phyloP scores from a whole-genome alignment of 2,329 filamentous ascomycete genomes.

The Ophiocordyceps camponoti-saundersi region DNA sequence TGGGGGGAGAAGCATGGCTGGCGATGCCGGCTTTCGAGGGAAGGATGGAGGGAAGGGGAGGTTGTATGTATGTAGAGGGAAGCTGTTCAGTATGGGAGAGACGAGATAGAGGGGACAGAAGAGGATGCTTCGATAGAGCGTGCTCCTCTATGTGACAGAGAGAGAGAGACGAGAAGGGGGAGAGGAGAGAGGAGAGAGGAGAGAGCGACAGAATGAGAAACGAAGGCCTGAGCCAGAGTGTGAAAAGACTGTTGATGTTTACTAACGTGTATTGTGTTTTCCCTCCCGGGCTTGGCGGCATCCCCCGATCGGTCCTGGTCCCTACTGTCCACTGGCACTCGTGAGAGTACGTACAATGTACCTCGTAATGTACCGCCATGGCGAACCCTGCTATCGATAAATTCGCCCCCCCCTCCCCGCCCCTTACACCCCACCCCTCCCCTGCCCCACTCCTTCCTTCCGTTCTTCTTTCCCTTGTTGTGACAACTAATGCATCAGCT shows the following conservation, averaged over 20 bases:
- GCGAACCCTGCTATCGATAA: not conserved
- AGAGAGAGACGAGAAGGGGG: too few species aligned
- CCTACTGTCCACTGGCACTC: not conserved
- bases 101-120: not conserved
- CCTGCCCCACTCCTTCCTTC: not conserved
- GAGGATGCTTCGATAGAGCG: not conserved
- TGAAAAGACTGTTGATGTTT: not conserved
- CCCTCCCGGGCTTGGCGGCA: not conserved
- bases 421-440: too few species aligned
- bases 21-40: conserved; percentile 1
- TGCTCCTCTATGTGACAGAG: not conserved
- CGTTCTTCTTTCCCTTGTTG: not conserved
- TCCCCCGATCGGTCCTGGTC: not conserved
- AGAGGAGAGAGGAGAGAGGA: too few species aligned
- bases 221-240: not conserved
- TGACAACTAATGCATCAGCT: not conserved
- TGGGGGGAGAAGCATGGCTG: conserved; percentile 1
- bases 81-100: not conserved
- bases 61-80: not conserved
- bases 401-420: not conserved
- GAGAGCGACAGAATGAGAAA: not conserved
- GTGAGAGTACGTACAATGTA: too few species aligned
- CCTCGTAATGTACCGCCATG: too few species aligned
- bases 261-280: not conserved
- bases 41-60: not conserved